A percentile compares a stretch with the other conserved stretches of the same genome.
These are phyloP conservation scores for Xeromyces bisporus DNA, from an alignment of 495 filamentous ascomycete species.

Conservation along the genomic window DNA sequence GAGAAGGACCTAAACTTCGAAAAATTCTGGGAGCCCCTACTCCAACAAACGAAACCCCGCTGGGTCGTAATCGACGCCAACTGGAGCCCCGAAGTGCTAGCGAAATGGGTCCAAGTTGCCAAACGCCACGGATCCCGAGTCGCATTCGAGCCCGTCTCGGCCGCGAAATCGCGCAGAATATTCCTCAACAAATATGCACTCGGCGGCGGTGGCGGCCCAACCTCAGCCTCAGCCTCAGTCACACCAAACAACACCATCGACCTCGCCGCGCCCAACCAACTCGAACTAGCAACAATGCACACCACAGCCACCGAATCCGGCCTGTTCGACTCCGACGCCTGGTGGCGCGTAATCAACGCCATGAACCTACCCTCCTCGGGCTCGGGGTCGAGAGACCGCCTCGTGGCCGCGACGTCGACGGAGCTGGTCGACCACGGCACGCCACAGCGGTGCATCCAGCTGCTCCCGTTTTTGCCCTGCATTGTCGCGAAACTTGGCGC, in stretches of 20 bases:
- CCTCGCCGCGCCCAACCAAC: constrained; percentile 64
- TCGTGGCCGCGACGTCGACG: constrained; percentile 41
- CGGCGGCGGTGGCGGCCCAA: constrained; percentile 13
- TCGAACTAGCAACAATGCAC: constrained; percentile 68
- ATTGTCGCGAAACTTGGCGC: constrained; percentile 72
- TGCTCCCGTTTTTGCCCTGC: constrained; percentile 76
- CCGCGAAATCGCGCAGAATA: constrained; percentile 52
- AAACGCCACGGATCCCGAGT: constrained; percentile 36
- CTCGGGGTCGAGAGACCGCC: constrained; percentile 42
- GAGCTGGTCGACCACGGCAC: constrained; percentile 61
- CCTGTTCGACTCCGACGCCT: constrained; percentile 46
- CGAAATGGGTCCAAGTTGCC: constrained; percentile 43
- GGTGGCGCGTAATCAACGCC: constrained; percentile 66
- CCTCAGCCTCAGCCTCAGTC: constrained; percentile 32
- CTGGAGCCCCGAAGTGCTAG: constrained; percentile 47
- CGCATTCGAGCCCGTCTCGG: constrained; percentile 87
- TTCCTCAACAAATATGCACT: constrained; percentile 28
- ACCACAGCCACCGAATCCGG: constrained; percentile 39
- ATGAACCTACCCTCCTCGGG: constrained; percentile 41
- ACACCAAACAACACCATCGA: constrained; percentile 47
- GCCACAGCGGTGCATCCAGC: constrained; percentile 63
- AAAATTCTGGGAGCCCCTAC: constrained; percentile 41
- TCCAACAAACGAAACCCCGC: constrained; percentile 39
- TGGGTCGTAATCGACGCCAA: constrained; percentile 75
- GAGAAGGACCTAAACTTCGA: constrained; percentile 23